Evolutionary conservation across 306 rosid genomes (phyloP), one percentile per base, ranked within the genome.

Genomic region (Glycine soja): DNA sequence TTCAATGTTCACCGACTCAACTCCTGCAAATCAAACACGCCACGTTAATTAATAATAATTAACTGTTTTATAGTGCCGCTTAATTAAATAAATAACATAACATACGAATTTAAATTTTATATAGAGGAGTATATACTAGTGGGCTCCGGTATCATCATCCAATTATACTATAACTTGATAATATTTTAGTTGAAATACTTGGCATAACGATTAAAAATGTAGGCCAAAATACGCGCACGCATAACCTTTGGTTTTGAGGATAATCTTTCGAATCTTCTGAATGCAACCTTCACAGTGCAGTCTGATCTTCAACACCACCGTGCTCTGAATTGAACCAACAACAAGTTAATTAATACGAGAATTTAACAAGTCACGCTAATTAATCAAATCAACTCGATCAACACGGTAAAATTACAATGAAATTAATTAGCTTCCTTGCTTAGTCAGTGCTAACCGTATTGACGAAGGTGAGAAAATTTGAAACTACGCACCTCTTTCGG

Each of bases 271-370:
- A 77, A 95, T 90, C 85, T 95, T 95, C 3, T 81, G 78, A 8
- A 89, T 85, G 83, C 99, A 95, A 4, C 94, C 98, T 0, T 93
- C 99, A 18, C 99, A 95, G 80, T 95, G 99, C 74, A 95, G 79
- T 65, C 82, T 88, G 50, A 90, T 90, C 89, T 90, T 95, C 82
- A 91, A 64, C 43, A 85, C 89, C 72, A 86, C 94, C 30, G 98
- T 85, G 70, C 83, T 87, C 97, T 95, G 97, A 7, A 67, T 95
- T 95, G 97, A 7, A 67, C 46, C 74, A 68, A 58, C 15, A 63
- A 58, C 13, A 63, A 67, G 65, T 10, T 64, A 46, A 78, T 74
- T 34, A 52, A 18, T 32, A 12, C 10, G 0, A 50, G 30, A 24
- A 24, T 24, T 24, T 24, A 24, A 24, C 30, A 42, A 42, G 9